Evolutionary conservation across 2,329 filamentous ascomycete genomes (phyloP).

Genomic region (Claviceps fusiformis): DNA sequence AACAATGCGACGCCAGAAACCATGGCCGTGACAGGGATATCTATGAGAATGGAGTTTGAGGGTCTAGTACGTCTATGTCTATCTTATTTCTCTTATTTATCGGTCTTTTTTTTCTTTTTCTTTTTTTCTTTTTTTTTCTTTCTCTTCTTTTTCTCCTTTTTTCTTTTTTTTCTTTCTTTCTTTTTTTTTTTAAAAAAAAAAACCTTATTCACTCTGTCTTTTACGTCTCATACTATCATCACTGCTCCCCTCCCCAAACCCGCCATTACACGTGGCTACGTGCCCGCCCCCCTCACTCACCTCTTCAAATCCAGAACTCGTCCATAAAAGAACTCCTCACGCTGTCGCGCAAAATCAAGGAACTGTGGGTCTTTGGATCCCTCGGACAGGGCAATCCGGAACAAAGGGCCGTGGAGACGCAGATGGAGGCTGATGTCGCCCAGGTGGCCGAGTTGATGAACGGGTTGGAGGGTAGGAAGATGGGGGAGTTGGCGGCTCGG

Average conservation of each 20-base stretch:
- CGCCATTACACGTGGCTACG: too few species aligned
- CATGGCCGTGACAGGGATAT: constrained; percentile 28
- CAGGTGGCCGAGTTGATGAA: constrained; percentile 22
- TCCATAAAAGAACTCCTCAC: constrained; percentile 31
- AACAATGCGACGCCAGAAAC: constrained; percentile 26
- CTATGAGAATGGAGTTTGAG: constrained; percentile 32
- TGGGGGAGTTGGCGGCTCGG: constrained; percentile 20
- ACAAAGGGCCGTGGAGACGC: constrained; percentile 21
- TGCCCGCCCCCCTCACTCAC: too few species aligned
- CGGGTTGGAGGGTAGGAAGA: constrained; percentile 19
- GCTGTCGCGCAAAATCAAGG: constrained; percentile 29
- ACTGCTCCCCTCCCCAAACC: background rate
- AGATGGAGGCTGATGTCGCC: constrained; percentile 22
- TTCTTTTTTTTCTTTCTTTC: background rate
- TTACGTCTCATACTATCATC: too few species aligned
- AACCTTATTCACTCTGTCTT: too few species aligned
- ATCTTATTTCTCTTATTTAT: too few species aligned
- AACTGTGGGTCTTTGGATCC: constrained; percentile 31
- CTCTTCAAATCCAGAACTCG: constrained; percentile 20
- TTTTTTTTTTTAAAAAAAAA: too few species aligned
- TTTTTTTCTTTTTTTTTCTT: background rate
- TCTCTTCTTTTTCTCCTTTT: background rate
- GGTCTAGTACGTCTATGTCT: constrained; percentile 19
- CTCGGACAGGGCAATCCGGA: constrained; percentile 25
- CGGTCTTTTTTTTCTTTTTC: background rate